A percentile compares a stretch with the other conserved stretches of the same genome.
phyloP scores from a whole-genome alignment of 306 rosid genomes.

The Fragaria ananassa region DNA sequence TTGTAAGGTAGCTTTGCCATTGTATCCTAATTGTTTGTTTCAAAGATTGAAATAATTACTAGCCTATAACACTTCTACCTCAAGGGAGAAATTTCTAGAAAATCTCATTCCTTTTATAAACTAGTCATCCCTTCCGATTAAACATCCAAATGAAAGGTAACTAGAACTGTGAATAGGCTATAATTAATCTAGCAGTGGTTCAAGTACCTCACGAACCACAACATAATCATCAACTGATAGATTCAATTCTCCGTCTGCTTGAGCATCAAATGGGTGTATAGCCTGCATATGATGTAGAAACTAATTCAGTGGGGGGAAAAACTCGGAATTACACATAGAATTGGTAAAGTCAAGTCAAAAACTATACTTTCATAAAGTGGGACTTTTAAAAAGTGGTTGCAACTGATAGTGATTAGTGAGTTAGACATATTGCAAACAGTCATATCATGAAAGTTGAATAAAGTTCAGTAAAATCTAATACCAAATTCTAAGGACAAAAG shows the following conservation, averaged over 20 bases:
- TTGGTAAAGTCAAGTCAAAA: no score
- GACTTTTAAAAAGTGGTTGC: not conserved
- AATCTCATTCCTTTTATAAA: not conserved
- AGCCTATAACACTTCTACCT: not conserved
- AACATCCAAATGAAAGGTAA: not conserved
- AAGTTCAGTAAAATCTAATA: not conserved
- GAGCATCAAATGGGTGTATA: conserved; percentile 86
- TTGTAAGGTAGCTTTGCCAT: not conserved
- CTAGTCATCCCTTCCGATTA: not conserved
- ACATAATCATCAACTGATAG: conserved; percentile 74
- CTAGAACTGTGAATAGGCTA: not conserved
- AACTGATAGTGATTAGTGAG: not conserved
- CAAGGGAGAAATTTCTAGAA: not conserved
- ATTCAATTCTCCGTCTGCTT: conserved; percentile 79
- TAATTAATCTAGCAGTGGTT: not conserved
- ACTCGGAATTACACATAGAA: not conserved
- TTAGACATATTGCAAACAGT: not conserved
- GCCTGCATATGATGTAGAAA: conserved; percentile 40
- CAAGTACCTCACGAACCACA: conserved; percentile 75
- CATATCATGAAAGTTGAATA: not conserved
- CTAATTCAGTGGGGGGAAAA: not conserved
- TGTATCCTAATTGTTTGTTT: not conserved
- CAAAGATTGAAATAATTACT: not conserved
- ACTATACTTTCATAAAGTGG: not conserved
- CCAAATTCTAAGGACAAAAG: not conserved